These are phyloP conservation scores for Pulicaria dysenterica DNA, from an alignment of 129 eudicot genomes.

Conservation along the genomic window DNA sequence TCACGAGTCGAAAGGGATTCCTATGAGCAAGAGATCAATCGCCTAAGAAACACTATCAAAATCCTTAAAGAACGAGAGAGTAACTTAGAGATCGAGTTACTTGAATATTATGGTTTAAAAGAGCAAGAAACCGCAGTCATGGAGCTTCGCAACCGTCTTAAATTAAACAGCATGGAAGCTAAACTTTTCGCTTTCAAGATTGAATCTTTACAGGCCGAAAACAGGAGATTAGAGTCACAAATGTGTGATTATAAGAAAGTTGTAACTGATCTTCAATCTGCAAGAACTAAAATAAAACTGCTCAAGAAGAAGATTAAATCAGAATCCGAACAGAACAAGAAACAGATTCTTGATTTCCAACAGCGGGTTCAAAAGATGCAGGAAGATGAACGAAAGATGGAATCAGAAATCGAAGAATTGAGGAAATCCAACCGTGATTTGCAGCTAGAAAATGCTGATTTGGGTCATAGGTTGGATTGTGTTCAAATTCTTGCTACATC, in stretches of 20 bases:
- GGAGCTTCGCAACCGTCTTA: slow-evolving; percentile 87
- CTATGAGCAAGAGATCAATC: slow-evolving; percentile 61
- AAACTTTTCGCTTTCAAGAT: slow-evolving; percentile 62
- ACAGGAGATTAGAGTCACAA: slow-evolving; percentile 56
- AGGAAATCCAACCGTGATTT: slow-evolving; percentile 49
- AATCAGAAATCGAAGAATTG: slow-evolving; percentile 39
- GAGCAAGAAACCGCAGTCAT: slow-evolving; percentile 80
- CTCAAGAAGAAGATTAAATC: slow-evolving; percentile 60
- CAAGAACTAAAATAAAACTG: slow-evolving; percentile 64
- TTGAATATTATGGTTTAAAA: slow-evolving; percentile 84
- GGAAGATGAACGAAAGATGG: slow-evolving; percentile 48
- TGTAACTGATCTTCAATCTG: slow-evolving; percentile 69
- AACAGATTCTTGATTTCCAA: slow-evolving; percentile 52
- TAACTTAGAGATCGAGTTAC: slow-evolving; percentile 68
- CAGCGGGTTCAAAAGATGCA: slow-evolving; percentile 57
- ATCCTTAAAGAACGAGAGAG: slow-evolving; percentile 70
- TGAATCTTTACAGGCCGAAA: slow-evolving; percentile 73
- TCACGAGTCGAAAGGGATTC: slow-evolving; percentile 36
- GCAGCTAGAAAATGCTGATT: slow-evolving; percentile 54
- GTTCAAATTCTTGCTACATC: slow-evolving; percentile 59
- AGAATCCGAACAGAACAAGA: slow-evolving; percentile 61
- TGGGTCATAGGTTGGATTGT: slow-evolving; percentile 67
- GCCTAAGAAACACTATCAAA: slow-evolving; percentile 51
- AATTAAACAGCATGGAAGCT: slow-evolving; percentile 67
- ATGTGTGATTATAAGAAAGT: slow-evolving; percentile 59